Evolutionary conservation across 2,329 filamentous ascomycete genomes (phyloP).

Genomic region (Dendryphion nanum): DNA sequence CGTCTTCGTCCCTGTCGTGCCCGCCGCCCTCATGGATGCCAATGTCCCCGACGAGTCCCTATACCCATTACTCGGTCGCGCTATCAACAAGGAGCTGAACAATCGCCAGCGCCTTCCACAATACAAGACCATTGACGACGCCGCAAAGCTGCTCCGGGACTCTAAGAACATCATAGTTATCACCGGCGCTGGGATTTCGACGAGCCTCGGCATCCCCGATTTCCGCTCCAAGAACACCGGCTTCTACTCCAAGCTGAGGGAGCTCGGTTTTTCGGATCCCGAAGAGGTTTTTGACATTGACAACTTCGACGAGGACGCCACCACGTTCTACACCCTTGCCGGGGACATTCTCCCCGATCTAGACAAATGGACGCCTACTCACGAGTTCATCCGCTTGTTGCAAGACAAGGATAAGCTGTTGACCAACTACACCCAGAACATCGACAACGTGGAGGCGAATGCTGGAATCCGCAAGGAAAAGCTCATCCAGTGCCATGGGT

Average conservation of each 20-base stretch:
- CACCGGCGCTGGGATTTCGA: constrained; percentile 94
- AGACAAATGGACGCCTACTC: constrained; percentile 82
- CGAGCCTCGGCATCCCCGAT: constrained; percentile 93
- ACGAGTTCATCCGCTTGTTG: constrained; percentile 87
- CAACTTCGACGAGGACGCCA: constrained; percentile 81
- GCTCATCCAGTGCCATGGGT: constrained; percentile 93
- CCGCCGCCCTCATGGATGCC: constrained; percentile 66
- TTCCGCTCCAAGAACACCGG: constrained; percentile 93
- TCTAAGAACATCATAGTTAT: constrained; percentile 87
- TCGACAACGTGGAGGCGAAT: constrained; percentile 89
- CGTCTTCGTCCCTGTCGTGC: constrained; percentile 77
- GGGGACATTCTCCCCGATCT: constrained; percentile 84
- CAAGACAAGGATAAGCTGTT: constrained; percentile 86
- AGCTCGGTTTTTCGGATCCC: constrained; percentile 76
- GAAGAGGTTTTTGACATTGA: constrained; percentile 94
- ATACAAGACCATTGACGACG: constrained; percentile 87
- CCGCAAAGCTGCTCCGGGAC: constrained; percentile 70
- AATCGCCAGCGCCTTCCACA: constrained; percentile 76
- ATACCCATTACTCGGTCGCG: constrained; percentile 71
- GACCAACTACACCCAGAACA: constrained; percentile 98
- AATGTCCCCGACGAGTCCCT: constrained; percentile 67
- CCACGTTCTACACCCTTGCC: constrained; percentile 85
- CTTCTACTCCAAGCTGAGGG: constrained; percentile 80
- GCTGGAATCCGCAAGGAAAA: constrained; percentile 80
- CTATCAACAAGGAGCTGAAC: constrained; percentile 75